phyloP scores from a whole-genome alignment of 306 rosid genomes.

The Lagenaria siceraria region DNA sequence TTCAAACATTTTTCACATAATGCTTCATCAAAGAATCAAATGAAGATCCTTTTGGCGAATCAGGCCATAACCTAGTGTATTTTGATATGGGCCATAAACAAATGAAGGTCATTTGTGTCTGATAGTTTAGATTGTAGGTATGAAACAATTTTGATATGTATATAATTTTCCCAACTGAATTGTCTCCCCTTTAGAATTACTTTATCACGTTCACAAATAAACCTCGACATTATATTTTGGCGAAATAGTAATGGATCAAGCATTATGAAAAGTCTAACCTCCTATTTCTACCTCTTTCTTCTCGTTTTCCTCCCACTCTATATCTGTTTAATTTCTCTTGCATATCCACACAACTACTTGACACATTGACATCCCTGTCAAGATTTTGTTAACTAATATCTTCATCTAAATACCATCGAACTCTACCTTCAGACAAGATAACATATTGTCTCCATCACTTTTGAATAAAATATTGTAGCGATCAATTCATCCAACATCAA shows the following conservation, averaged over 20 bases:
- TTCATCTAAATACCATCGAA: background rate
- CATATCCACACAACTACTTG: background rate
- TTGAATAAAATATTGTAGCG: background rate
- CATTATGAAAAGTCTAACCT: background rate
- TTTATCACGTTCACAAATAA: background rate
- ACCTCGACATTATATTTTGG: background rate
- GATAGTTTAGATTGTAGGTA: background rate
- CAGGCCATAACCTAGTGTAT: background rate
- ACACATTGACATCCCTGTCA: background rate
- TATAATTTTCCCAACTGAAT: background rate
- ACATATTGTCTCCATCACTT: background rate
- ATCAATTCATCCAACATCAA: background rate
- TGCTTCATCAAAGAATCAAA: background rate
- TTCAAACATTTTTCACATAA: background rate
- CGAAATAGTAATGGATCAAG: background rate
- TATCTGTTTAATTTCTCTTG: background rate
- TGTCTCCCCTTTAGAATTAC: background rate
- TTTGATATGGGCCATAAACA: too few species aligned
- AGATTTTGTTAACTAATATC: background rate
- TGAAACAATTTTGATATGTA: background rate
- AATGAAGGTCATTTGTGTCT: background rate
- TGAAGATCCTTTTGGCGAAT: background rate
- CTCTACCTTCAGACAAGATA: background rate
- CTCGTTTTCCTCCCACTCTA: background rate
- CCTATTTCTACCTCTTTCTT: background rate